phyloP scores from a whole-genome alignment of 2,329 filamentous ascomycete genomes.

The Fusarium circinatum region DNA sequence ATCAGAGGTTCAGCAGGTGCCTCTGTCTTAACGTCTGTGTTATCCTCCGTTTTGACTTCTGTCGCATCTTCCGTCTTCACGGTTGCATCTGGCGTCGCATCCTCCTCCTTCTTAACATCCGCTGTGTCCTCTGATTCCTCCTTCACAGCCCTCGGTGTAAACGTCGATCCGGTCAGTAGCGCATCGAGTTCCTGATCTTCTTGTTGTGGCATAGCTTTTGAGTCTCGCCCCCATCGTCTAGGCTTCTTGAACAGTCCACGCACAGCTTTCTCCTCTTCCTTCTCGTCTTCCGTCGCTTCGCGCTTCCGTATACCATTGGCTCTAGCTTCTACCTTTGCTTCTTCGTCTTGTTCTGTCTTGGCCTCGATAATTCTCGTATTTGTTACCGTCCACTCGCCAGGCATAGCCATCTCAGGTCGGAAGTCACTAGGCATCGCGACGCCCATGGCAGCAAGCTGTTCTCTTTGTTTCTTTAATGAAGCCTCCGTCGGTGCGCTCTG shows the following conservation, averaged over 20 bases:
- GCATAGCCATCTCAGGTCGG: slow-evolving; percentile 83
- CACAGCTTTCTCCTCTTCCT: slow-evolving; percentile 69
- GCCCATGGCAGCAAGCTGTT: slow-evolving; percentile 88
- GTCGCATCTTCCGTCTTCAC: slow-evolving; percentile 3
- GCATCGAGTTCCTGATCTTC: slow-evolving; percentile 70
- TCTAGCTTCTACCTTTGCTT: slow-evolving; percentile 56
- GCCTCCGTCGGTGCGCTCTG: slow-evolving; percentile 55
- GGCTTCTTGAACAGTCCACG: slow-evolving; percentile 70
- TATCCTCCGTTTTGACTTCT: slow-evolving; percentile 2
- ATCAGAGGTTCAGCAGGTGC: slow-evolving; percentile 38
- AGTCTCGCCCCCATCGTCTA: slow-evolving; percentile 64
- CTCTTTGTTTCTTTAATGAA: slow-evolving; percentile 83
- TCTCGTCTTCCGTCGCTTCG: slow-evolving; percentile 67
- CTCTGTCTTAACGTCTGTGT: slow-evolving; percentile 55
- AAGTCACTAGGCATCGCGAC: slow-evolving; percentile 84
- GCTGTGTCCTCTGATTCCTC: slow-evolving; percentile 35
- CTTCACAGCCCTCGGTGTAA: slow-evolving; percentile 40
- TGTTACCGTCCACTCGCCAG: slow-evolving; percentile 85
- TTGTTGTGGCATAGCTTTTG: slow-evolving; percentile 58
- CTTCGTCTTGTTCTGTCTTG: slow-evolving; percentile 53
- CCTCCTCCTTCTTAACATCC: slow-evolving; percentile 39
- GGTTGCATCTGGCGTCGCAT: slow-evolving; percentile 3
- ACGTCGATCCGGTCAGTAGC: slow-evolving; percentile 57
- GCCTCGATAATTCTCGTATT: slow-evolving; percentile 69
- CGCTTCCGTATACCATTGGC: slow-evolving; percentile 72